These are phyloP conservation scores for Phytophthora kernoviae DNA, from an alignment of 352 stramenopile species.

Conservation along the genomic window DNA sequence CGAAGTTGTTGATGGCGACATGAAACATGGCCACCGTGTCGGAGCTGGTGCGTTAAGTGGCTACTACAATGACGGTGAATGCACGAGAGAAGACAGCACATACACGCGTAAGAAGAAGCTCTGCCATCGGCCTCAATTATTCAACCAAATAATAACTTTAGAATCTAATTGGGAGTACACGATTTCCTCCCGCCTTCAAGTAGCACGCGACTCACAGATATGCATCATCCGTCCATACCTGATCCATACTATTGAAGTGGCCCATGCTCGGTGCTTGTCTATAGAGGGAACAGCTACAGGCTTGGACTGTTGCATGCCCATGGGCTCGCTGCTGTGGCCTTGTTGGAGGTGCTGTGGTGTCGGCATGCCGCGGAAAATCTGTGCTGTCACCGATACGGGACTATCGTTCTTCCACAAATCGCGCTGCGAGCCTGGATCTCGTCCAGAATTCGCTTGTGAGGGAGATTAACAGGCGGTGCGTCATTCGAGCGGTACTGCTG, in stretches of 20 bases:
- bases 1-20: background rate
- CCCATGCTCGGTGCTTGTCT: slow-evolving; percentile 46
- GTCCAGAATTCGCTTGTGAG: slow-evolving; percentile 65
- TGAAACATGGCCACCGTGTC: background rate
- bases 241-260: slow-evolving; percentile 65
- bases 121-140: slow-evolving; percentile 20
- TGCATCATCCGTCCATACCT: slow-evolving; percentile 56
- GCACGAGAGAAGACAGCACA: slow-evolving; percentile 2
- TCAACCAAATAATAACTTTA: slow-evolving; percentile 33
- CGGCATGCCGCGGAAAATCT: slow-evolving; percentile 52
- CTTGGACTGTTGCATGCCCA: slow-evolving; percentile 45
- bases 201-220: slow-evolving; percentile 37
- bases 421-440: slow-evolving; percentile 55
- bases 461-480: slow-evolving; percentile 38
- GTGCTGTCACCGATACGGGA: slow-evolving; percentile 63
- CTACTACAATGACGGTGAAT: background rate
- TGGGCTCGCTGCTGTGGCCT: slow-evolving; percentile 27
- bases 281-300: slow-evolving; percentile 52
- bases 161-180: slow-evolving; percentile 14
- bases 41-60: background rate
- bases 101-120: slow-evolving; percentile 15
- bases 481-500: slow-evolving; percentile 47
- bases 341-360: slow-evolving; percentile 34
- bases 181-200: slow-evolving; percentile 14
- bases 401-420: slow-evolving; percentile 71